phyloP scores from a whole-genome alignment of 1,139 yeast genomes.

The Yamadazyma taylorii region DNA sequence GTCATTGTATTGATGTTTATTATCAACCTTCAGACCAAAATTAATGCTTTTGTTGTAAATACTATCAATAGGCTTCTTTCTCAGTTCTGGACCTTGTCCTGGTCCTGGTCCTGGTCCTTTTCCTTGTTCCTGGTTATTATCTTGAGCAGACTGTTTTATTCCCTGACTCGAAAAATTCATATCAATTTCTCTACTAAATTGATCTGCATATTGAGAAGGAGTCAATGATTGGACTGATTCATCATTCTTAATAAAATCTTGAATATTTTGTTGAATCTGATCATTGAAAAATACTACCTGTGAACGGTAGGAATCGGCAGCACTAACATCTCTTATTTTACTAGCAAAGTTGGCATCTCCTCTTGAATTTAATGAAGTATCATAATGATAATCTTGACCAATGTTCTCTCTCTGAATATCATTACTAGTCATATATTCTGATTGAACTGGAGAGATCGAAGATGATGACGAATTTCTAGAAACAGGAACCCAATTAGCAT shows the following conservation, averaged over 20 bases:
- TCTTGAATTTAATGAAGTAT: constrained; percentile 7
- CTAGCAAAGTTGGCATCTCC: constrained; percentile 13
- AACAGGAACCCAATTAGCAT: constrained; percentile 38
- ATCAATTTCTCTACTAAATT: constrained; percentile 32
- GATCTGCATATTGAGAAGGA: constrained; percentile 31
- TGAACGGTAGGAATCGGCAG: constrained; percentile 17
- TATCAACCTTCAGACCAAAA: not conserved
- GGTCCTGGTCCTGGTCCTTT: no score
- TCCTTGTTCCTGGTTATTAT: no score
- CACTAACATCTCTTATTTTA: constrained; percentile 14
- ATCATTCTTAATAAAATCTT: constrained; percentile 12
- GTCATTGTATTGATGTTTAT: no score
- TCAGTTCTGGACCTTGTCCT: no score
- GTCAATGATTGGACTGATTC: constrained; percentile 29
- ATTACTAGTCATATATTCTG: not conserved
- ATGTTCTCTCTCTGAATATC: not conserved
- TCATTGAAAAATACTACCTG: constrained; percentile 15
- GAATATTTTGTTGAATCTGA: constrained; percentile 4
- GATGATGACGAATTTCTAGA: constrained; percentile 16
- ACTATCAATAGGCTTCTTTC: constrained; percentile 2
- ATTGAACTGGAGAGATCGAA: constrained; percentile 3
- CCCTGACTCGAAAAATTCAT: constrained; percentile 17
- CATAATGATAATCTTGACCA: constrained; percentile 1
- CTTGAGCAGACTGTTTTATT: no score
- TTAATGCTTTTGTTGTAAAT: not conserved